These are phyloP conservation scores for Alnus glutinosa DNA, from an alignment of 306 rosid species.

Conservation along the genomic window DNA sequence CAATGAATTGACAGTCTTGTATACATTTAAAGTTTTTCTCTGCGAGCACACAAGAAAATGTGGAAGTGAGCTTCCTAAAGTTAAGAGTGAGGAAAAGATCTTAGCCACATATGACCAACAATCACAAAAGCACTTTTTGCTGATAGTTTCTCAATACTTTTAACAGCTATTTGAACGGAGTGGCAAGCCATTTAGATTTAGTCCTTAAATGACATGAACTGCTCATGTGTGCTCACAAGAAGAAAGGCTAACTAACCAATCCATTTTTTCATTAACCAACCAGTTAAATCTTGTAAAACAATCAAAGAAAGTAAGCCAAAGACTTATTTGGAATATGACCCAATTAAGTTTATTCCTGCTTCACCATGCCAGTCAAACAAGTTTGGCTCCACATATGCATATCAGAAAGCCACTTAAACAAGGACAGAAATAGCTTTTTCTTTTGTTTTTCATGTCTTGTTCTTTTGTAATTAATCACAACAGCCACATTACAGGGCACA, in stretches of 20 bases:
- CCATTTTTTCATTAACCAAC: background rate
- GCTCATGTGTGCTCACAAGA: background rate
- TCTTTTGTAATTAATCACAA: no score
- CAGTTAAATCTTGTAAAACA: background rate
- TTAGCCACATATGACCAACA: background rate
- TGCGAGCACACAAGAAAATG: no score
- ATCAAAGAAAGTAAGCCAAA: background rate
- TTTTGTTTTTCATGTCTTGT: background rate
- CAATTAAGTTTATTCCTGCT: background rate
- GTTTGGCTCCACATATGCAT: background rate
- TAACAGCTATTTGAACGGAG: background rate
- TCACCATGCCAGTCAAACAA: background rate
- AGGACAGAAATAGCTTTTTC: background rate
- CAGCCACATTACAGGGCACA: no score
- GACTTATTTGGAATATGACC: background rate
- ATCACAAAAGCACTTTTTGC: no score
- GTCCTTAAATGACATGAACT: background rate
- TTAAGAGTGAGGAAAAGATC: no score
- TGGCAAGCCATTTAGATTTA: background rate
- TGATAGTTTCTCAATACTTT: background rate
- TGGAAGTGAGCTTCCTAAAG: no score
- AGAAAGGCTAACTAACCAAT: background rate
- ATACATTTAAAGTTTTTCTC: no score
- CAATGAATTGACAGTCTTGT: background rate
- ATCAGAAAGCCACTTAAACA: constrained; percentile 3